Percentiles rank a stretch among this genome's conserved stretches.
Conservation (phyloP, 192 early-diverging fungal species). For the Backusella liffmaniae region DNA sequence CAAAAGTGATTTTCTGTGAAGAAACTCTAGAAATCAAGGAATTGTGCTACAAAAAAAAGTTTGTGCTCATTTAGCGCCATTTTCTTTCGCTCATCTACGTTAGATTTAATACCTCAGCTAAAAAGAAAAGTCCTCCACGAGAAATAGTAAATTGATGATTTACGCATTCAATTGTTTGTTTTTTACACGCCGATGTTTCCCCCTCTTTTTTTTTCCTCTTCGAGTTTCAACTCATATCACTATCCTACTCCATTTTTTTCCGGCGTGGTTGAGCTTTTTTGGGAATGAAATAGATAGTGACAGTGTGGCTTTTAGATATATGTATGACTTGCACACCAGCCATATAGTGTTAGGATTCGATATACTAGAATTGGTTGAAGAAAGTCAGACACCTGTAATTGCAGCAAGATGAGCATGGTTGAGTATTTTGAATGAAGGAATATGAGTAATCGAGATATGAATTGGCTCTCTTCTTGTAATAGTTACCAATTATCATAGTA, state of each 20-base stretch:
- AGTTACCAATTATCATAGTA: not conserved
- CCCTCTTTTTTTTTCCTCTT: too few relatives aligned
- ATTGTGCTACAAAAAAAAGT: slow-evolving; percentile 1
- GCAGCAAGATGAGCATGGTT: not conserved
- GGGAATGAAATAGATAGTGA: too few relatives aligned
- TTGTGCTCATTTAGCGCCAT: not conserved
- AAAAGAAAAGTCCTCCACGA: not conserved
- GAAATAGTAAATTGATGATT: not conserved
- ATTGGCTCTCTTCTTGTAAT: not conserved
- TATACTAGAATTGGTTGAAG: not conserved
- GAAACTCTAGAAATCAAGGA: not conserved
- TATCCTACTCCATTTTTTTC: too few relatives aligned
- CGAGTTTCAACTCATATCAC: too few relatives aligned
- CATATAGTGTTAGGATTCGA: not conserved
- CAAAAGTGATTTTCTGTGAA: not conserved
- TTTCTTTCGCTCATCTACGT: not conserved
- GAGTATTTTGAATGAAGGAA: not conserved
- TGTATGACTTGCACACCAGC: too few relatives aligned
- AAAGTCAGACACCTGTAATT: not conserved
- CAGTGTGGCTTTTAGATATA: too few relatives aligned
- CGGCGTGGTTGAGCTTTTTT: too few relatives aligned
- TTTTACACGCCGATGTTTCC: too few relatives aligned
- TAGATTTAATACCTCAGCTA: not conserved
- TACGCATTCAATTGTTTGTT: not conserved
- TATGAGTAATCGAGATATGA: not conserved